A percentile compares a stretch with the other conserved stretches of the same genome.
Conservation (phyloP, 106 monocot genomes). For the Vanilla planifolia region DNA sequence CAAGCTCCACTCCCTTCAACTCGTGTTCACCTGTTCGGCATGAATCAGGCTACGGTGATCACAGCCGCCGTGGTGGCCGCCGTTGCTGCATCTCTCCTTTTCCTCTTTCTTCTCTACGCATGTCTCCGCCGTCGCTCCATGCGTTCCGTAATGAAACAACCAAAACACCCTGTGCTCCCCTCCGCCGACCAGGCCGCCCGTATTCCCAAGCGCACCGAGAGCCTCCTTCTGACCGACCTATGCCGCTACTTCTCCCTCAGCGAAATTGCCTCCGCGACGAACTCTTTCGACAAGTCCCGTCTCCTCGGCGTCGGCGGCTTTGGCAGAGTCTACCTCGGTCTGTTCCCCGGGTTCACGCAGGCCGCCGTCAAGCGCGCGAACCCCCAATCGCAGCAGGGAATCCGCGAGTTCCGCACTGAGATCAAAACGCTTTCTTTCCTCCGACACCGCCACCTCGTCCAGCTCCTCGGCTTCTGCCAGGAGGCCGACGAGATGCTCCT, state of each 20-base stretch:
- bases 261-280: constrained; percentile 55
- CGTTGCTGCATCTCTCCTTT: too few species aligned
- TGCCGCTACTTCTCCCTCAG: constrained; percentile 59
- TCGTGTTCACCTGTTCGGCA: too few species aligned
- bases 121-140: too few species aligned
- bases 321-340: constrained; percentile 49
- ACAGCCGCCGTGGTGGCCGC: too few species aligned
- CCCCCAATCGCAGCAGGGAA: constrained; percentile 42
- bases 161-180: too few species aligned
- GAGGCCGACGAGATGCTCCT: constrained; percentile 24
- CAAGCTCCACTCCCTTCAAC: too few species aligned
- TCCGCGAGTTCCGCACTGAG: constrained; percentile 31
- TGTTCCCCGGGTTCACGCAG: constrained; percentile 25
- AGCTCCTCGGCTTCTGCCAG: constrained; percentile 30
- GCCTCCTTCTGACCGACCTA: constrained; percentile 39
- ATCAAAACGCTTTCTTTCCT: constrained; percentile 75
- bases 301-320: constrained; percentile 69
- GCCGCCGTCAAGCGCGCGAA: constrained; percentile 58
- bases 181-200: too few species aligned
- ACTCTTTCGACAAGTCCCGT: constrained; percentile 48
- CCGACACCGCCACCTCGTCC: constrained; percentile 65
- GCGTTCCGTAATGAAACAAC: too few species aligned
- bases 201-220: too few species aligned
- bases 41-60: too few species aligned
- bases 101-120: too few species aligned